phyloP scores from a whole-genome alignment of 305 asterid species.

The Ajuga reptans region DNA sequence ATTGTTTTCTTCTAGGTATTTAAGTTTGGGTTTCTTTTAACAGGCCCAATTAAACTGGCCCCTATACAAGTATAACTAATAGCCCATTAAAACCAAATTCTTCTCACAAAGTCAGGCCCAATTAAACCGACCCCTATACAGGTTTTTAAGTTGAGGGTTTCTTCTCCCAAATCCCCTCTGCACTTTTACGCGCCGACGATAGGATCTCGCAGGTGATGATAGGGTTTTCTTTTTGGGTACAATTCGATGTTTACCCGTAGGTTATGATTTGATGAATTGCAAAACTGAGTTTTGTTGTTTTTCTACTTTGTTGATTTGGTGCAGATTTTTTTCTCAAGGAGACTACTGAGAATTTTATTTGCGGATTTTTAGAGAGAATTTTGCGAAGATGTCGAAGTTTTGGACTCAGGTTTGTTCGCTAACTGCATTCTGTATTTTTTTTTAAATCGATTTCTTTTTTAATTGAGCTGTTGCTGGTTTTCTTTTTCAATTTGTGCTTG shows the following conservation, averaged over 20 bases:
- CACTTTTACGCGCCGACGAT: no score
- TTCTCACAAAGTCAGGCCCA: no score
- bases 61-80: no score
- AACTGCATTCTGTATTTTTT: neutral
- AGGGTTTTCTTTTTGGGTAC: no score
- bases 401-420: constrained; percentile 51
- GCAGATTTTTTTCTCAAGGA: constrained; percentile 19
- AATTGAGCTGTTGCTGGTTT: neutral
- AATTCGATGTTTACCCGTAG: neutral
- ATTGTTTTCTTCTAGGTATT: no score
- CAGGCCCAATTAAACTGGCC: no score
- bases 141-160: no score
- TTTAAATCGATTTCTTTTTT: neutral
- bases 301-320: constrained; percentile 5
- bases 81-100: no score
- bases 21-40: no score
- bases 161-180: no score
- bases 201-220: no score
- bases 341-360: constrained; percentile 5
- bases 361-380: constrained; percentile 12
- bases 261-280: neutral
- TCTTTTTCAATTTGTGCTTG: neutral
- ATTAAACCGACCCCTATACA: no score
- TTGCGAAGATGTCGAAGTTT: constrained; percentile 41
- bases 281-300: neutral